Evolutionary conservation across 495 filamentous ascomycete genomes (phyloP).

Genomic region (Penicillium herquei): DNA sequence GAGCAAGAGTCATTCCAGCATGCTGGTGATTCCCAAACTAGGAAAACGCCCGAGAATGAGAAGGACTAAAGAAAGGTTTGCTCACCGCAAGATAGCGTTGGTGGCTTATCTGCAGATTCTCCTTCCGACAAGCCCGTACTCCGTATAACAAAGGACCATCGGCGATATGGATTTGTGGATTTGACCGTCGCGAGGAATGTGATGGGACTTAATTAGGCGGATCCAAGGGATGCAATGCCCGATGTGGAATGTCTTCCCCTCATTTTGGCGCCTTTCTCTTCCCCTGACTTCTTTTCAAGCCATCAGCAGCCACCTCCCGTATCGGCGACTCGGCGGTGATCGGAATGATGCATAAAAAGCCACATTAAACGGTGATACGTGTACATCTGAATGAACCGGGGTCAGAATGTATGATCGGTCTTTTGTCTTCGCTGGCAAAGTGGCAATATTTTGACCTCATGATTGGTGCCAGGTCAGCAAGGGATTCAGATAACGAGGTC

Average conservation of each 20-base stretch:
- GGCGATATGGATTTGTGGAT: constrained; percentile 17
- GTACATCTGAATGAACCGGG: not conserved
- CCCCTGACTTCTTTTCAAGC: not conserved
- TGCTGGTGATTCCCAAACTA: no score
- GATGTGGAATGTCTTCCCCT: constrained; percentile 3
- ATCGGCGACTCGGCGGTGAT: not conserved
- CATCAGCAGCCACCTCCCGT: not conserved
- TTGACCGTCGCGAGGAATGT: constrained; percentile 6
- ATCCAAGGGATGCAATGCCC: not conserved
- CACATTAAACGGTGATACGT: not conserved
- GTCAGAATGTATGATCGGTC: not conserved
- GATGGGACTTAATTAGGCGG: not conserved
- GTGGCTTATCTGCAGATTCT: not conserved
- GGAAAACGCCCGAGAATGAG: no score
- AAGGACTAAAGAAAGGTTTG: no score
- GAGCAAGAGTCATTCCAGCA: no score
- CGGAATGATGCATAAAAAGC: no score
- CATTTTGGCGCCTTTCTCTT: not conserved
- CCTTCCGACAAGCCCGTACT: not conserved
- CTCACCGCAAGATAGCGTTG: no score
- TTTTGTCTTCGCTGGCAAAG: not conserved
- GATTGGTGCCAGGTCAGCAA: not conserved
- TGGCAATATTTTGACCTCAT: not conserved
- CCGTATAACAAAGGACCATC: not conserved
- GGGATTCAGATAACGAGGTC: not conserved